Base-by-base conservation (phyloP, 169 alveolate genomes). In the Plasmodium falciparum region DNA sequence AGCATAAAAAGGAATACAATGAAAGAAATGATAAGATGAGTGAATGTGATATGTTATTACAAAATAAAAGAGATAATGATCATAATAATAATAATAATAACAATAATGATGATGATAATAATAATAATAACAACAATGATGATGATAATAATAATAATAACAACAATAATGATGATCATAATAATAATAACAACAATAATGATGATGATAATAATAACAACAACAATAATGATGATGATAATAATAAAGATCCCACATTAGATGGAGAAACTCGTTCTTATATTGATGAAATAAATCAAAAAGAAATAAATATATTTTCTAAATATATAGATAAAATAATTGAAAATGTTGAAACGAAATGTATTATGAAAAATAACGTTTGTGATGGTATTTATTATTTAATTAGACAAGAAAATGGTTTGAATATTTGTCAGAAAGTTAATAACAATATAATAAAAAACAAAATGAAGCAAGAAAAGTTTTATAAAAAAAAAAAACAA, bases 361-460 rank as follows among this genome's bases (percentile, higher is more conserved):
- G 52, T 20, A 76, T 76, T 2, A 52, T 76, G 1, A 76, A 76
- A 70, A 76, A 76, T 52, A 76, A 76, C 43, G 75, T 76, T 39
- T 76, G 89, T 59, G 89, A 76, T 63, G 89, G 89, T 24, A 47
- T 76, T 20, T 76, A 76, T 70, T 76, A 24, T 45, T 56, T 76
- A 43, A 50, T 74, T 13, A 74, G 66, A 43, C 52, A 49, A 17
- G 45, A 33, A 4, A 15, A 65, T 45, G 89, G 89, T 13, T 26
- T 76, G n/a, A 76, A 76, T 56, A 76, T 76, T n/a, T 76, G 43
- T 29, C 89, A 76, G 26, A 76, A 76, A 22, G 52, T 76, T 26
- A 76, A 69, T n/a, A 75, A 67, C 1, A 22, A 52, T 1, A 47
- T 65, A 2, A 76, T 63, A 15, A 76, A 76, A 45, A 50, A 76